Conservation (phyloP, 163 green algal species). For the Scenedesmus sp. region DNA sequence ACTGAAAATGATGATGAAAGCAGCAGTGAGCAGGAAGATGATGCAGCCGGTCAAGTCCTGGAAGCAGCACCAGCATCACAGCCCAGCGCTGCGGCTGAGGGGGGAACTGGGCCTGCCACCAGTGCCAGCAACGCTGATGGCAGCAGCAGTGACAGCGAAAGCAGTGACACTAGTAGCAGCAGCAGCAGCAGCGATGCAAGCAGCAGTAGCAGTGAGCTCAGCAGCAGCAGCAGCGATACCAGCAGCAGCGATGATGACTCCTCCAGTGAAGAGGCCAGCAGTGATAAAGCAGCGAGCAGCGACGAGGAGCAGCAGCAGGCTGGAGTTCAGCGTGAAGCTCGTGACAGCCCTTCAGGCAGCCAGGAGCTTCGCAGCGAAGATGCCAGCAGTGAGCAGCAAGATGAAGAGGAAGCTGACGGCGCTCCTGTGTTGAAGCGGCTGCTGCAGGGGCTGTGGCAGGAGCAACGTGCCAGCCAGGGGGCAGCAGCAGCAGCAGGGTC, state of each 20-base stretch:
- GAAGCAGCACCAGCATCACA: background rate
- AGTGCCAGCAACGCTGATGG: too few relatives aligned
- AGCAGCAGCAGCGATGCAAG: background rate
- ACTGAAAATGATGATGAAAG: background rate
- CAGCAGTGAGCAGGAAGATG: background rate
- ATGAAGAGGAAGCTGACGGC: background rate
- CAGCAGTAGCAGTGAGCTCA: background rate
- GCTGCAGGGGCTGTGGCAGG: slow-evolving; percentile 2
- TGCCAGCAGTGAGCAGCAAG: background rate
- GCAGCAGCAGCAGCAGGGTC: slow-evolving; percentile 5
- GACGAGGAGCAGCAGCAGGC: background rate
- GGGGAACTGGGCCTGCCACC: background rate
- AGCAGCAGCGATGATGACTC: background rate
- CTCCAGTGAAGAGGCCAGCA: background rate
- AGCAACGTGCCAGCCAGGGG: background rate
- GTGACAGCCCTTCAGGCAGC: background rate
- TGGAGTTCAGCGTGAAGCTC: background rate
- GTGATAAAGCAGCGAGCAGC: too few relatives aligned
- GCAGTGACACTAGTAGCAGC: too few relatives aligned
- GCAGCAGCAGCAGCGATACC: background rate
- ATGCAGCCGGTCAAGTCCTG: background rate
- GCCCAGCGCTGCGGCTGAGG: background rate
- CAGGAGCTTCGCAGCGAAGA: background rate
- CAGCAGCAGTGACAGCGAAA: too few relatives aligned
- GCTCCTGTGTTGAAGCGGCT: background rate